Base-by-base conservation (phyloP, 2,329 filamentous ascomycete genomes). In the Cercospora berteroae region DNA sequence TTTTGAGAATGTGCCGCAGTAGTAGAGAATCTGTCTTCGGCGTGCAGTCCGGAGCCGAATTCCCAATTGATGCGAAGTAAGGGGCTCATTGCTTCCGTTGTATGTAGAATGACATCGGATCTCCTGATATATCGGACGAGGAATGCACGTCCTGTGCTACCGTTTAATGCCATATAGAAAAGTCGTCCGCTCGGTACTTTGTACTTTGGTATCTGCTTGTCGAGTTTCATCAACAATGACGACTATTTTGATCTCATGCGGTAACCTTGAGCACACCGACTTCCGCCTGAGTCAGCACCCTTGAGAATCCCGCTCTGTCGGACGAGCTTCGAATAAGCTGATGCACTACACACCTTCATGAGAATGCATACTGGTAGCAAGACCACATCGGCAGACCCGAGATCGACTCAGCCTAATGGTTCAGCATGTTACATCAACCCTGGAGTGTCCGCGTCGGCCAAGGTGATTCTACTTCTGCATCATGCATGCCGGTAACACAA, bases 111-210 rank as follows among this genome's bases (percentile, higher is more conserved):
- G 36, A 39, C 36, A 39, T 39, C 16, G 36, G 31, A 36, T 64
- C 63, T 60, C 63, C 36, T 65, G 63, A 65, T 60, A 50, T 18
- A 27, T 65, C 42, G 59, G 25, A 57, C 29, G 63, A 65, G 56
- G 39, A 55, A 65, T 52, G 25, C 36, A 42, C 27, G 36, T 39
- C 56, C 9, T 64, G 62, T 59, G 52, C 31, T 31, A 64, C 62
- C 36, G 5, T 39, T 39, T 2, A n/a, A 39, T 39, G 16, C 36
- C 36, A 39, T 39, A 39, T 39, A 39, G 36, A 39, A 39, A 13
- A 39, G 36, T 39, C 36, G 16, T 16, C n/a, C 31, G 16, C 16
- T 39, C 16, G 36, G 16, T 39, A 7, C 5, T 39, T 39, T 16
- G 16, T 7, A 39, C 36, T 39, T 39, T 10, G 31, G 10, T 13